phyloP scores from a whole-genome alignment of 768 basidiomycete genomes.

The Mycena haematopus region DNA sequence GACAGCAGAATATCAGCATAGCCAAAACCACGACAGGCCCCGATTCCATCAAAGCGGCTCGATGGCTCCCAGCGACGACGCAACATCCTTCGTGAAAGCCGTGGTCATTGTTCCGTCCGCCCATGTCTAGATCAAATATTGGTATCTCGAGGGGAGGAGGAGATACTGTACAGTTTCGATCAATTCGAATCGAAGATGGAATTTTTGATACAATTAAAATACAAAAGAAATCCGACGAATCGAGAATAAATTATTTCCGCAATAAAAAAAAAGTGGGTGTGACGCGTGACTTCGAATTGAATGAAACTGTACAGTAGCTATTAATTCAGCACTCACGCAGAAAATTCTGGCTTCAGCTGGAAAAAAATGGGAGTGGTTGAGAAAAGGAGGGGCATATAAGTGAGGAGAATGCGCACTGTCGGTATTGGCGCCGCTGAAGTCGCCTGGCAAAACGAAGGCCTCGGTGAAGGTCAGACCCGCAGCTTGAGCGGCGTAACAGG shows the following conservation, averaged over 20 bases:
- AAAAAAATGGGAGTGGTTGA: background rate
- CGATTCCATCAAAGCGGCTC: no score
- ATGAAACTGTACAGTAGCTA: no score
- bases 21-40: no score
- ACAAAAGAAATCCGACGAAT: no score
- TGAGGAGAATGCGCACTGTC: slow-evolving; percentile 5
- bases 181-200: background rate
- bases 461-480: slow-evolving; percentile 7
- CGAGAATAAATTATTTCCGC: no score
- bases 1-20: no score
- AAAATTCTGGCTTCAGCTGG: background rate
- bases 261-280: no score
- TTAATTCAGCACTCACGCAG: background rate
- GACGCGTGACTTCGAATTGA: no score
- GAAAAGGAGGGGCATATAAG: background rate
- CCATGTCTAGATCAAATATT: background rate
- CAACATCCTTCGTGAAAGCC: background rate
- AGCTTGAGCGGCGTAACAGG: slow-evolving; percentile 7
- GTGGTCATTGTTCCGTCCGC: background rate
- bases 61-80: background rate
- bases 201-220: no score
- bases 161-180: no score
- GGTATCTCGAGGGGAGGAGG: no score
- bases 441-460: slow-evolving; percentile 6
- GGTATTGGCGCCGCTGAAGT: slow-evolving; percentile 4